Evolutionary conservation across 192 early-diverging fungal species (phyloP).

Genomic region (Phycomyces blakesleeanus): DNA sequence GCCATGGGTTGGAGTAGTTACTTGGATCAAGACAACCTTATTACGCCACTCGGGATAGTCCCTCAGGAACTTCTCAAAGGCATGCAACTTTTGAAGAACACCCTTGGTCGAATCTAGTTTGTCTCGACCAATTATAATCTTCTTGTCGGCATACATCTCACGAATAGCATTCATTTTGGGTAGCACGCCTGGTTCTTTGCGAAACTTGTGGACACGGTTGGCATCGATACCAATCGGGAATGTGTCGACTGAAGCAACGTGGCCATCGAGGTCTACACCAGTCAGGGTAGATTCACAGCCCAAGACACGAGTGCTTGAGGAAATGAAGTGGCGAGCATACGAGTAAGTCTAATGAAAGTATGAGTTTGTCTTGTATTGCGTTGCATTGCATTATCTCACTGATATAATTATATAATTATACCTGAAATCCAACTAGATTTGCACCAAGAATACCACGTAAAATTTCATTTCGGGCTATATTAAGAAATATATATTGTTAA

Average conservation of each 20-base stretch:
- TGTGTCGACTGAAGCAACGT: conserved; percentile 77
- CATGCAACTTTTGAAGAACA: conserved; percentile 89
- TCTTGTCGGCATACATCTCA: conserved; percentile 86
- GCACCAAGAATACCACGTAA: conserved; percentile 86
- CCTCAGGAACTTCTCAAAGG: conserved; percentile 88
- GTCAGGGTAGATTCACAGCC: conserved; percentile 90
- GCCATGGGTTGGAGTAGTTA: conserved; percentile 81
- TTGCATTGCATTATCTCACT: conserved; percentile 1
- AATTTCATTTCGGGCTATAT: conserved; percentile 69
- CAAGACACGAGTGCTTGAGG: conserved; percentile 90
- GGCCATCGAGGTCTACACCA: conserved; percentile 84
- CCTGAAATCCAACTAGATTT: conserved; percentile 92
- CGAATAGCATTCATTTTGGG: conserved; percentile 78
- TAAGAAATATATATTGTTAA: background rate
- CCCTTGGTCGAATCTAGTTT: conserved; percentile 93
- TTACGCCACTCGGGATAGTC: conserved; percentile 90
- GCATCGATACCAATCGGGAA: conserved; percentile 97
- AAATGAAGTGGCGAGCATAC: conserved; percentile 91
- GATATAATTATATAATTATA: conserved; percentile 11
- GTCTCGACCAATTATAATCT: conserved; percentile 94
- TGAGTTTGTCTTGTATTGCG: background rate
- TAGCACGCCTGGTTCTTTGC: conserved; percentile 65
- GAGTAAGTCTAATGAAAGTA: conserved; percentile 67
- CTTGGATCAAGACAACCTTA: conserved; percentile 95
- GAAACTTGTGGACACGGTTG: conserved; percentile 59